phyloP scores from a whole-genome alignment of 2,329 filamentous ascomycete genomes.

The Xylaria sp. region DNA sequence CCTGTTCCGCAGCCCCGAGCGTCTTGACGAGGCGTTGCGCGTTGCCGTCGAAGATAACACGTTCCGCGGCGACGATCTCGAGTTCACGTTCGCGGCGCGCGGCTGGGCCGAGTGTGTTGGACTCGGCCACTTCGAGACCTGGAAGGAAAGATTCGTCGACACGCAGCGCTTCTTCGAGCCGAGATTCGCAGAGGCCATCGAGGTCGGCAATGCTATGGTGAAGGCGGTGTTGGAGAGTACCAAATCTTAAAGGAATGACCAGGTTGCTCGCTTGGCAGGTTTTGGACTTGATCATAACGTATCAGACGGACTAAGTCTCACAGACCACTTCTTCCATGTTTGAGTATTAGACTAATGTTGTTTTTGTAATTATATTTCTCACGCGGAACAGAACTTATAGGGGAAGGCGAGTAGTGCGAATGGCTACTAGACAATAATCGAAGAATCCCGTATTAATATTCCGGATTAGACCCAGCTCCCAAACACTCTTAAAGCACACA shows the following conservation, averaged over 20 bases:
- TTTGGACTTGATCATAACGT: not conserved
- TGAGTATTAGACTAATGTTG: no score
- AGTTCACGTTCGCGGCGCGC: slow-evolving; percentile 94
- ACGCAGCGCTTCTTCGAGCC: slow-evolving; percentile 91
- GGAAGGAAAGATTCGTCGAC: slow-evolving; percentile 82
- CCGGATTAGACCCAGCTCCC: no score
- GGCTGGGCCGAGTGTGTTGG: slow-evolving; percentile 94
- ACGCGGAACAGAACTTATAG: no score
- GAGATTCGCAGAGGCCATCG: slow-evolving; percentile 78
- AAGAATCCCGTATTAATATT: no score
- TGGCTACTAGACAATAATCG: no score
- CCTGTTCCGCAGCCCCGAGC: slow-evolving; percentile 74
- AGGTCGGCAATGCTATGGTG: slow-evolving; percentile 94
- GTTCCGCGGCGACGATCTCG: slow-evolving; percentile 91
- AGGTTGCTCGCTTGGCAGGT: not conserved
- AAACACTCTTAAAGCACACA: no score
- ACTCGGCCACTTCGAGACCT: slow-evolving; percentile 87
- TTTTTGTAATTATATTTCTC: no score
- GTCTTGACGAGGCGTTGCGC: slow-evolving; percentile 78
- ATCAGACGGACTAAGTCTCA: not conserved
- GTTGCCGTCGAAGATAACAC: slow-evolving; percentile 85
- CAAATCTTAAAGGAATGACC: slow-evolving; percentile 30
- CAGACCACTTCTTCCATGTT: no score
- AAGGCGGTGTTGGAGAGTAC: slow-evolving; percentile 86
- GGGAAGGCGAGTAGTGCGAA: no score